A percentile compares a stretch with the other conserved stretches of the same genome.
These are phyloP conservation scores for Marsdenia floribunda DNA, from an alignment of 257 asterid species.

Conservation along the genomic window DNA sequence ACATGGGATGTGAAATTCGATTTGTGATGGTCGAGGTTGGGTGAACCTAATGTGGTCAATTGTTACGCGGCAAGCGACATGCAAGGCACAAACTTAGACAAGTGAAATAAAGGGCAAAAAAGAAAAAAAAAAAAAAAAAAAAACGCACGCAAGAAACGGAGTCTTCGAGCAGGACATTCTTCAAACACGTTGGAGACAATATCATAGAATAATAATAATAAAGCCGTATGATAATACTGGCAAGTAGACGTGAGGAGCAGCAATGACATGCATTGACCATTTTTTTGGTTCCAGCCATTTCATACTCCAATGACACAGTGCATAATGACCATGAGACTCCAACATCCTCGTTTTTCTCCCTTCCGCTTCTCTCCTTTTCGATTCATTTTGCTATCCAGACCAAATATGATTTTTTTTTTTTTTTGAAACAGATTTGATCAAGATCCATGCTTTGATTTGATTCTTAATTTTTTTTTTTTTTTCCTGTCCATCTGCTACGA, in stretches of 20 bases:
- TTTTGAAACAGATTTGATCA: neutral
- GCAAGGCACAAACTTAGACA: neutral
- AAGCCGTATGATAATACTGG: no score
- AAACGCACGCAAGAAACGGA: neutral
- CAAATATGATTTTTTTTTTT: neutral
- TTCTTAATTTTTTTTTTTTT: neutral
- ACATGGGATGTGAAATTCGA: no score
- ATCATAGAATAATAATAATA: neutral
- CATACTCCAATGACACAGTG: neutral
- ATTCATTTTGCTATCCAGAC: constrained; percentile 11
- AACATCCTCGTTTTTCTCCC: constrained; percentile 58
- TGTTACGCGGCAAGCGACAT: neutral
- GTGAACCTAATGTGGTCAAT: neutral
- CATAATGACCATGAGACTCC: constrained; percentile 19
- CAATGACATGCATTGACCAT: constrained; percentile 35
- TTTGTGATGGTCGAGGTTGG: no score
- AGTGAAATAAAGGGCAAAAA: no score
- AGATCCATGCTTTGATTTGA: neutral
- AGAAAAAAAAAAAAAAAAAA: neutral
- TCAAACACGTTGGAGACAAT: neutral
- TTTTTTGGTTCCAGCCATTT: constrained; percentile 25
- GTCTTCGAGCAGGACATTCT: neutral
- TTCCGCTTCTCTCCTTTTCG: constrained; percentile 38
- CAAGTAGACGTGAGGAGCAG: constrained; percentile 29
- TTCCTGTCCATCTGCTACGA: constrained; percentile 31